Evolutionary conservation across 225 moss, liverwort and hornwort genomes (phyloP).

Genomic region (Ulota crispa): DNA sequence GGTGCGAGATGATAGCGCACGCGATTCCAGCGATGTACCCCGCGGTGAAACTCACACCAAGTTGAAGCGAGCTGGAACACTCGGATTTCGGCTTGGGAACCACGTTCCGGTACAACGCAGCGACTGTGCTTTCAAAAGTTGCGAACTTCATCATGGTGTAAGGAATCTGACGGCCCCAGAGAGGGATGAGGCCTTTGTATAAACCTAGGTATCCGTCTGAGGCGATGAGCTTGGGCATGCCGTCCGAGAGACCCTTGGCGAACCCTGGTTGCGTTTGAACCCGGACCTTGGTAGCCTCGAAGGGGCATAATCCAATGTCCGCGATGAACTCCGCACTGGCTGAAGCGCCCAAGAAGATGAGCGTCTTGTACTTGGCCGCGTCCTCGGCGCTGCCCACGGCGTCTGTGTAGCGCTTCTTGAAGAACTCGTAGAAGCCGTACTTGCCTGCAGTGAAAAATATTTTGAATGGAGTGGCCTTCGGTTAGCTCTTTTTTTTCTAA

Average conservation of each 20-base stretch:
- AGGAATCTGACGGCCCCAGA: constrained; percentile 90
- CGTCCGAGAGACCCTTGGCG: constrained; percentile 72
- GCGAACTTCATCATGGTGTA: constrained; percentile 99
- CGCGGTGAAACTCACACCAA: constrained; percentile 86
- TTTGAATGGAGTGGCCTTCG: constrained; percentile 78
- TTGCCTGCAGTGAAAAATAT: constrained; percentile 74
- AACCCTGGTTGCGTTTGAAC: constrained; percentile 86
- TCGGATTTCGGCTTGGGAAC: constrained; percentile 62
- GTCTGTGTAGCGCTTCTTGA: constrained; percentile 78
- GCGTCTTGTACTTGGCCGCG: constrained; percentile 61
- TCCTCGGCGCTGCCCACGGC: constrained; percentile 46
- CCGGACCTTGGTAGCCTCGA: constrained; percentile 67
- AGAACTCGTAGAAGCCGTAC: constrained; percentile 94
- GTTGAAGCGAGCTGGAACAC: constrained; percentile 42
- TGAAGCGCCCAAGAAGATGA: constrained; percentile 61
- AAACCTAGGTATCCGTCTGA: constrained; percentile 58
- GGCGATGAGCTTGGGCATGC: constrained; percentile 71
- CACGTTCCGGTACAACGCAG: constrained; percentile 60
- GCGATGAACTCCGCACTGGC: constrained; percentile 80
- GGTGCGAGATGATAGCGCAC: constrained; percentile 86
- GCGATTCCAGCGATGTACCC: constrained; percentile 92
- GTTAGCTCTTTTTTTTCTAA: too few relatives aligned
- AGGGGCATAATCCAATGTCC: constrained; percentile 70
- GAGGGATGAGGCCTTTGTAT: constrained; percentile 74
- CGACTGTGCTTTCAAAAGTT: constrained; percentile 82